Evolutionary conservation across 2,329 filamentous ascomycete genomes (phyloP).

Genomic region (Dryadomyces quercivorus): DNA sequence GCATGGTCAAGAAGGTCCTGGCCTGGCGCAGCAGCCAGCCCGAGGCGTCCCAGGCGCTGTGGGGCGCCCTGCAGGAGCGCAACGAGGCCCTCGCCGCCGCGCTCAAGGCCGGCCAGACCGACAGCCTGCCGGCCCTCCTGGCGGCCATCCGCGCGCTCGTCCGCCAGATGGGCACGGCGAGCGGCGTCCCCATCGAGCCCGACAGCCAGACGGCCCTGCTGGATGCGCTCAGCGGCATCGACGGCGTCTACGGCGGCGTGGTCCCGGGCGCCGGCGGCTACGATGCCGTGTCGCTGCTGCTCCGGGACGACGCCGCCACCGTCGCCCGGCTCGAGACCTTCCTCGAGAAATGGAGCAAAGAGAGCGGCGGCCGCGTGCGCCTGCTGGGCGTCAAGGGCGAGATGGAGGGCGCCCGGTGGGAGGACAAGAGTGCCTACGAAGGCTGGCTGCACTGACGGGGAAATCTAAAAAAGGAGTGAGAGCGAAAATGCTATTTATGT

Average conservation of each 20-base stretch:
- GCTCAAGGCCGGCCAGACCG: constrained; percentile 38
- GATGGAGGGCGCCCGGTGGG: constrained; percentile 49
- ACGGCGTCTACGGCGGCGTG: constrained; percentile 80
- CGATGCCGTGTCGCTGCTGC: constrained; percentile 74
- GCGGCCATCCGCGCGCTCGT: constrained; percentile 48
- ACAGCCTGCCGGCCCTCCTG: constrained; percentile 33
- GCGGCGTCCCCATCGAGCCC: constrained; percentile 81
- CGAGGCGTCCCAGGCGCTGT: constrained; percentile 55
- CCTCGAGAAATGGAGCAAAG: constrained; percentile 50
- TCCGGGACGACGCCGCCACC: constrained; percentile 59
- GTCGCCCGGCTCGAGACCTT: constrained; percentile 46
- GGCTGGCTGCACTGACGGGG: constrained; percentile 25
- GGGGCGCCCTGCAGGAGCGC: constrained; percentile 59
- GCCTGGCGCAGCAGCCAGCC: constrained; percentile 61
- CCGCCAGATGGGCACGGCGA: constrained; percentile 60
- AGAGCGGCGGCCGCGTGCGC: constrained; percentile 50
- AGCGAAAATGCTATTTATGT: no score
- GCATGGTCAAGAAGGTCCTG: constrained; percentile 90
- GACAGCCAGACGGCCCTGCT: constrained; percentile 71
- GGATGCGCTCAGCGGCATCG: constrained; percentile 61
- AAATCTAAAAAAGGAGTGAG: background rate
- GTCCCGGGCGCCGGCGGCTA: constrained; percentile 91
- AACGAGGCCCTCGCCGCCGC: constrained; percentile 61
- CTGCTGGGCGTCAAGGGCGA: constrained; percentile 60
- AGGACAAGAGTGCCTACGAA: constrained; percentile 30